phyloP scores from a whole-genome alignment of 495 filamentous ascomycete species.

The Sporormia fimetaria region DNA sequence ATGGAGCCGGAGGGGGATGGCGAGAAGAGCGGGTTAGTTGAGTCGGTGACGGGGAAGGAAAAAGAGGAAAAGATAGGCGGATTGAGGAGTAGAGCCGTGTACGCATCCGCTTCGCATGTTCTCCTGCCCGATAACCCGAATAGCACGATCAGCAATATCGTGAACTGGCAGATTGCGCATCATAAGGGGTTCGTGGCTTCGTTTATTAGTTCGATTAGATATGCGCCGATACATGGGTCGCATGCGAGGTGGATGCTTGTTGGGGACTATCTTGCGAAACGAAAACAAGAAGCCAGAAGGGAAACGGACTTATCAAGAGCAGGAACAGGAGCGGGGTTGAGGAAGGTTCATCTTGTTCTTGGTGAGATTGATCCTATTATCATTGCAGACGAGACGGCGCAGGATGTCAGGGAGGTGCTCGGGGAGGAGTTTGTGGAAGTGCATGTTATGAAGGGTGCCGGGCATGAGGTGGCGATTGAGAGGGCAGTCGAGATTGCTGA shows the following conservation, averaged over 20 bases:
- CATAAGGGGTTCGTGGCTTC: slow-evolving; percentile 46
- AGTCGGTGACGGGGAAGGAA: neutral
- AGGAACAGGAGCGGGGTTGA: slow-evolving; percentile 36
- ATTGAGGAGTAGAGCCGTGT: slow-evolving; percentile 2
- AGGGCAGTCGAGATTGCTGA: slow-evolving; percentile 41
- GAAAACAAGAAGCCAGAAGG: slow-evolving; percentile 18
- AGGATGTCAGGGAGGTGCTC: slow-evolving; percentile 42
- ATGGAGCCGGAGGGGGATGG: slow-evolving; percentile 11
- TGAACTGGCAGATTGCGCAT: slow-evolving; percentile 47
- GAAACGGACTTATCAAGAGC: no score
- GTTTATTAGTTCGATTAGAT: slow-evolving; percentile 47
- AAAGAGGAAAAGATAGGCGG: slow-evolving; percentile 3
- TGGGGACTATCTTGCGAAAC: slow-evolving; percentile 38
- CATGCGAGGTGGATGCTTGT: slow-evolving; percentile 48
- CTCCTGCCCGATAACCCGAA: slow-evolving; percentile 32
- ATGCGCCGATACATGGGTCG: slow-evolving; percentile 44
- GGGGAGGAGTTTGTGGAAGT: slow-evolving; percentile 37
- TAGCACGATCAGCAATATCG: slow-evolving; percentile 37
- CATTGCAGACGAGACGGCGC: slow-evolving; percentile 44
- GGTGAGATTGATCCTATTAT: slow-evolving; percentile 45
- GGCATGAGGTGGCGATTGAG: slow-evolving; percentile 49
- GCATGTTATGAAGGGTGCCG: slow-evolving; percentile 39
- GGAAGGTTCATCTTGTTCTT: slow-evolving; percentile 45
- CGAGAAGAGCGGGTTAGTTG: no score
- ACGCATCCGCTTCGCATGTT: slow-evolving; percentile 4